Evolutionary conservation across 2,329 filamentous ascomycete genomes (phyloP).

Genomic region (Calcarisporium arbuscula): DNA sequence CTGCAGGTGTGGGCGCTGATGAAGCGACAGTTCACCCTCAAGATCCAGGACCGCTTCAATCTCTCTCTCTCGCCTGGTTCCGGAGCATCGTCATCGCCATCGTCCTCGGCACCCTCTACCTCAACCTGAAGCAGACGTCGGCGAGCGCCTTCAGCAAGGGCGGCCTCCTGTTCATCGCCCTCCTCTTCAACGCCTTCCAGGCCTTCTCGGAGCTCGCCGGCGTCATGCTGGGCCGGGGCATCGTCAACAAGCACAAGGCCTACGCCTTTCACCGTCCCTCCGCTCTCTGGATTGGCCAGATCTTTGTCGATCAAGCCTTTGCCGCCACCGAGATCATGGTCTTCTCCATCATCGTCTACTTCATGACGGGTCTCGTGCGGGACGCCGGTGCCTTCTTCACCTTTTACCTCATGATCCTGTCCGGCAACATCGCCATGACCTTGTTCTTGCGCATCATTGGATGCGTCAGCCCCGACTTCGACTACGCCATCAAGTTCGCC

Average conservation of each 20-base stretch:
- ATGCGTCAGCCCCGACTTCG: constrained; percentile 72
- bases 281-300: constrained; percentile 77
- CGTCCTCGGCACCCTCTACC: constrained; percentile 72
- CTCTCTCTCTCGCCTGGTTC: constrained; percentile 65
- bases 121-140: constrained; percentile 58
- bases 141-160: constrained; percentile 74
- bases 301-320: constrained; percentile 71
- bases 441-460: constrained; percentile 72
- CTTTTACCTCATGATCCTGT: constrained; percentile 65
- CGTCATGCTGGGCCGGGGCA: constrained; percentile 69
- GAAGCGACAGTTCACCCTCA: constrained; percentile 77
- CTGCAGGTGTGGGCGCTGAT: constrained; percentile 77
- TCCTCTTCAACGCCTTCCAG: constrained; percentile 84
- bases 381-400: constrained; percentile 73
- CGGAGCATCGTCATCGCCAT: constrained; percentile 66
- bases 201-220: constrained; percentile 71
- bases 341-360: constrained; percentile 72
- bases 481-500: constrained; percentile 78
- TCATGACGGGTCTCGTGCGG: constrained; percentile 65
- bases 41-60: constrained; percentile 80
- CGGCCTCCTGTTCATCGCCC: constrained; percentile 71
- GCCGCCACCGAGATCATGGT: constrained; percentile 62
- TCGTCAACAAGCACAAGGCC: constrained; percentile 78
- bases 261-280: constrained; percentile 80
- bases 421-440: constrained; percentile 66